A percentile compares a stretch with the other conserved stretches of the same genome.
Conservation (phyloP, 1,139 yeast genomes). For the Torulaspora globosa region DNA sequence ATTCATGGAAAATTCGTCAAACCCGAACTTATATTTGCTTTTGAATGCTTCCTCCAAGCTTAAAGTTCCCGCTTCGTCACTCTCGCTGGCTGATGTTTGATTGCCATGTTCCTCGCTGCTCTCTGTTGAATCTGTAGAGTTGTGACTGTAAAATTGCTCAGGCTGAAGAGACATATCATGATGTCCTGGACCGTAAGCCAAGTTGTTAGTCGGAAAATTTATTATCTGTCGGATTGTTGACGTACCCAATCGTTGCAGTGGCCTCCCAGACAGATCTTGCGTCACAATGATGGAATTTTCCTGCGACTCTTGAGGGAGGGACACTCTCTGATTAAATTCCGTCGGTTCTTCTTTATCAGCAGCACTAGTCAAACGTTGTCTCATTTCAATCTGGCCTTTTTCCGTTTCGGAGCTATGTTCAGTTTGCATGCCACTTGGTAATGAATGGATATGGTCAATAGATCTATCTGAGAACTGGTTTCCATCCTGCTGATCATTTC, state of each 20-base stretch:
- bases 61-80: background rate
- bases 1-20: conserved; percentile 10
- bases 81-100: background rate
- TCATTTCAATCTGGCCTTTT: no score
- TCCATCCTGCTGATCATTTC: background rate
- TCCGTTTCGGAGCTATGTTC: no score
- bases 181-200: background rate
- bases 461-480: background rate
- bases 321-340: conserved; percentile 3
- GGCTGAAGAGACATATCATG: conserved; percentile 6
- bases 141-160: background rate
- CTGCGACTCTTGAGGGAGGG: conserved; percentile 1
- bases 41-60: conserved; percentile 1
- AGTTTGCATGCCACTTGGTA: background rate
- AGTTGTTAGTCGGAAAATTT: background rate
- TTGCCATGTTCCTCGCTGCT: background rate
- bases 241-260: conserved; percentile 4
- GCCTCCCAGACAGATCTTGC: conserved; percentile 1
- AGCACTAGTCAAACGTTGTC: no score
- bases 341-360: background rate
- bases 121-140: conserved; percentile 3
- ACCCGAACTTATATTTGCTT: conserved; percentile 4
- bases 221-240: conserved; percentile 5
- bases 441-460: background rate
- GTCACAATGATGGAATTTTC: background rate